Percentiles rank a stretch among this genome's conserved stretches.
These are phyloP conservation scores for Apiotrichum sp. DNA, from an alignment of 1,284 basidiomycete genomes.

Conservation along the genomic window DNA sequence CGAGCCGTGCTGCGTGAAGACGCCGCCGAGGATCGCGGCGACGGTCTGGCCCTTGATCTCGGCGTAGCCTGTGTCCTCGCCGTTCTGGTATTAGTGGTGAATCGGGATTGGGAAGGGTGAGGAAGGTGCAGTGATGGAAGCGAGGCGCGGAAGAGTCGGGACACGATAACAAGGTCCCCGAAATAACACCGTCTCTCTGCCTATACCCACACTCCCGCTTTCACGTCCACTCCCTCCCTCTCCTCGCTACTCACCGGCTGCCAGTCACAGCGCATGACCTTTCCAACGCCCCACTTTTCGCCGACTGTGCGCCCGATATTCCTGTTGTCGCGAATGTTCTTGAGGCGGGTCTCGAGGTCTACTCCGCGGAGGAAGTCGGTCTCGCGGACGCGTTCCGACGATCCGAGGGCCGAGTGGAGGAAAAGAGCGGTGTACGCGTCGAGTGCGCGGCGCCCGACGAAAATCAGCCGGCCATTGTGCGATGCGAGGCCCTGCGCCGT, in stretches of 20 bases:
- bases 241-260: slow-evolving; percentile 33
- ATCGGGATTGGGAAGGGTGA: too few relatives aligned
- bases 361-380: slow-evolving; percentile 9
- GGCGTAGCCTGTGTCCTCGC: slow-evolving; percentile 14
- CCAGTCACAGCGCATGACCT: slow-evolving; percentile 41
- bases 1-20: slow-evolving; percentile 41
- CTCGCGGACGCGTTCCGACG: neutral
- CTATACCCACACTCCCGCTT: slow-evolving; percentile 5
- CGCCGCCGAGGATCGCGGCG: slow-evolving; percentile 41
- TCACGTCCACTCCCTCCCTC: neutral
- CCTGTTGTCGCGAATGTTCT: slow-evolving; percentile 29
- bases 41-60: slow-evolving; percentile 39
- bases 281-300: slow-evolving; percentile 31
- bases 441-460: slow-evolving; percentile 43
- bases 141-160: too few relatives aligned
- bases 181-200: too few relatives aligned
- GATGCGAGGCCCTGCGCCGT: slow-evolving; percentile 13
- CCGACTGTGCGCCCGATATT: slow-evolving; percentile 41
- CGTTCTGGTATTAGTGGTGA: slow-evolving; percentile 18
- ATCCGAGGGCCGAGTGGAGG: slow-evolving; percentile 29
- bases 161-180: too few relatives aligned
- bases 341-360: slow-evolving; percentile 30
- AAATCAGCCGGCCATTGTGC: slow-evolving; percentile 41
- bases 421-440: slow-evolving; percentile 41
- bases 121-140: too few relatives aligned